Evolutionary conservation across 2,329 filamentous ascomycete species (phyloP), one percentile per base, ranked within the genome.

Genomic region (Fusarium luffae): DNA sequence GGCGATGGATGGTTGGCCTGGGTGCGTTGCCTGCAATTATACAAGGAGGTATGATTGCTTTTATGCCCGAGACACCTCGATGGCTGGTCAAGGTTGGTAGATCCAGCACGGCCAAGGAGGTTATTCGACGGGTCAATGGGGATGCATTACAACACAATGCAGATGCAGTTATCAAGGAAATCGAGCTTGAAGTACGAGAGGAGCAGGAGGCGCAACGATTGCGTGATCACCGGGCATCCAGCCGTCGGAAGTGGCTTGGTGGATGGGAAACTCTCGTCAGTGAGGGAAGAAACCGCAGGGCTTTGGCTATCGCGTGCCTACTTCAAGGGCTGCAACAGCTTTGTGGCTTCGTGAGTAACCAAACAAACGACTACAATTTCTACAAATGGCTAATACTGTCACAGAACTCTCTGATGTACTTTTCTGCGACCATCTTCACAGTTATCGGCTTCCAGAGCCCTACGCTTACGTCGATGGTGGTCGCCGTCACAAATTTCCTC

Each of bases 1-100:
- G 95, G 94, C 85, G 93, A 51, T 97, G 92, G 90, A 94, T 97
- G 88, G 94, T 98, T 1, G 94, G 94, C 0, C 80, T 98, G 0
- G 95, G 94, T 1, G 92, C 92, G 11, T 66, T 91, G 27, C 95
- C 95, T 0, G 94, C 94, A 0, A 78, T 87, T 0, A 58, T 94
- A 5, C 95, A 98, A 77, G 86, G 88, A 7, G 77, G 84, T 1
- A 81, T 97, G 57, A 81, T 98, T 63, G 73, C 89, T 4, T 83
- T 89, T 54, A 91, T 97, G 87, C 94, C 94, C 0, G 95, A 98
- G 80, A 97, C 93, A 14, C 95, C 95, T 34, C 86, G 95, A 25
- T 98, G 93, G 91, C 85, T 98, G 23, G 90, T 97, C 21, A 90
- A 90, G 77, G 88, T 85, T 5, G 91, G 90, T 2, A 83, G 85